phyloP scores from a whole-genome alignment of 2,329 filamentous ascomycete genomes.

The Apiospora hydei region DNA sequence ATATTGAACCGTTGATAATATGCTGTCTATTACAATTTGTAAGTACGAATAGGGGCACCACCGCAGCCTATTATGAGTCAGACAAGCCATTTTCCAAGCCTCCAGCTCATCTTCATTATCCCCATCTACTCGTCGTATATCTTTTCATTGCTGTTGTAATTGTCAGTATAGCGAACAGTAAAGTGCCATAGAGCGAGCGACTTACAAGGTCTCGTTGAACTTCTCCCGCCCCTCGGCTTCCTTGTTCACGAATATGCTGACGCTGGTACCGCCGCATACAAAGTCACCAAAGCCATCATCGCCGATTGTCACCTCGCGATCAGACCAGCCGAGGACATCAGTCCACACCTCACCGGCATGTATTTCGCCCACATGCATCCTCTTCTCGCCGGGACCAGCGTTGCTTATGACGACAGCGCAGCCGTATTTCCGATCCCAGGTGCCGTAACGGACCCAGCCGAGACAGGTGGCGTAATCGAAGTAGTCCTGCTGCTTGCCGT shows the following conservation, averaged over 20 bases:
- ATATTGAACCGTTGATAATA: neutral
- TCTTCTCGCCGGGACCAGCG: slow-evolving; percentile 56
- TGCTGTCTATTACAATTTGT: neutral
- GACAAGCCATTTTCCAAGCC: neutral
- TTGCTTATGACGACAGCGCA: slow-evolving; percentile 66
- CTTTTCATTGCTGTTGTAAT: slow-evolving; percentile 22
- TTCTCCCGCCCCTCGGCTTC: slow-evolving; percentile 32
- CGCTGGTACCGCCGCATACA: slow-evolving; percentile 46
- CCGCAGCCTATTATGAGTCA: neutral
- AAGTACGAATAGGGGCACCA: neutral
- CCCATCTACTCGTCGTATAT: slow-evolving; percentile 22
- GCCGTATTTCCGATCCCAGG: slow-evolving; percentile 53
- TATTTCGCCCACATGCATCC: slow-evolving; percentile 68
- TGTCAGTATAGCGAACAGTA: neutral
- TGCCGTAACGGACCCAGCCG: slow-evolving; percentile 63
- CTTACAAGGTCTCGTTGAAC: slow-evolving; percentile 34
- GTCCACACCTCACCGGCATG: slow-evolving; percentile 70
- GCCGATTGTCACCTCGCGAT: slow-evolving; percentile 65
- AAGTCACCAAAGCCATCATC: slow-evolving; percentile 67
- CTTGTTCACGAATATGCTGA: slow-evolving; percentile 33
- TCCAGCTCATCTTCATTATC: neutral
- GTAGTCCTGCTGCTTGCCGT: slow-evolving; percentile 71
- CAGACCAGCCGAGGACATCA: slow-evolving; percentile 65
- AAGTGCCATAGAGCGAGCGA: neutral
- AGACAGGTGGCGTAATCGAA: slow-evolving; percentile 67